Evolutionary conservation across 73 alveolate species (phyloP), one percentile per base, ranked within the genome.

Genomic region (Effrenium voratum): DNA sequence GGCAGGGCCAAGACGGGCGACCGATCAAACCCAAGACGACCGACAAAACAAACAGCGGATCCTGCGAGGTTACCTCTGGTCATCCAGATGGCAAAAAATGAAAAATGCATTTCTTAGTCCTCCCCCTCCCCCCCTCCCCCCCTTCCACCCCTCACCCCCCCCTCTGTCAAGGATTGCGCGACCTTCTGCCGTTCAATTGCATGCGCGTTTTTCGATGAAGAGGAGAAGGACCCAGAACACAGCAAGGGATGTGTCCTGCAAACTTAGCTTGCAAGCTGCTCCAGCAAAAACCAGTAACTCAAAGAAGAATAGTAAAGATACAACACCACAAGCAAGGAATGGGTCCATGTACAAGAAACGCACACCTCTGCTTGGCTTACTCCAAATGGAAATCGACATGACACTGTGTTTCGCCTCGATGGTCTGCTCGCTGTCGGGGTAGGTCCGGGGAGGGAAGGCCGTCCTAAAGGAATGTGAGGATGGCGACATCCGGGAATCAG

Each of bases 391-490:
- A 72, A 72, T 5, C 82, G 38, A 36, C 24, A 32, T 19, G 16
- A 5, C n/a, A 72, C 12, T 47, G 26, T n/a, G 82, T 0, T 47
- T 36, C 49, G 8, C 85, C 22, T 52, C 5, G 86, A 88, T 45
- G 44, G 70, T 68, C 57, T 88, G 96, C 41, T 63, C 96, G 6
- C 76, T 70, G 36, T 88, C 80, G 57, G 86, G 52, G 82, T 88
- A 88, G 52, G 72, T 88, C 10, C 86, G 85, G 30, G 85, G 96
- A 88, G 96, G 96, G 40, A 88, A 88, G 45, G 96, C 96, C 16
- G 96, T 88, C 96, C 96, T 88, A 50, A 70, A 4, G 63, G 41
- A 79, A 1, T 52, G 66, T 13, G 19, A 19, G 19, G 66, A 19
- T 52, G 19, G 28, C 19, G 19, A 13, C 28, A 52, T 19, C 19